Conservation (phyloP, 139 green algal genomes). For the Volvox reticuliferus region DNA sequence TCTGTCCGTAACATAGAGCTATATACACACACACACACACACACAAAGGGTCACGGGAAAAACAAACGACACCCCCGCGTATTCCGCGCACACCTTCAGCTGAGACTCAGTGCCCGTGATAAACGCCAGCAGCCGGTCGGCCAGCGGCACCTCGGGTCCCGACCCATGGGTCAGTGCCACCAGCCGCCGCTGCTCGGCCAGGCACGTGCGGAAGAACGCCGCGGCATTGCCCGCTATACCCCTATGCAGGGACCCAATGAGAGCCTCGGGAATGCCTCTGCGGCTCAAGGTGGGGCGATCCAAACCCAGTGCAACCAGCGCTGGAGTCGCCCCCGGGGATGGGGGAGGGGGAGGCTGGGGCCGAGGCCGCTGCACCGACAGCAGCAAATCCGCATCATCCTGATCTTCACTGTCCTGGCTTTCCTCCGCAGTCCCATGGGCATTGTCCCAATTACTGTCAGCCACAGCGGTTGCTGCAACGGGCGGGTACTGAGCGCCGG, state of each 20-base stretch:
- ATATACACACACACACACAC: not conserved
- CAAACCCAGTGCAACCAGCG: slow-evolving; percentile 8
- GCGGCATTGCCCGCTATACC: slow-evolving; percentile 1
- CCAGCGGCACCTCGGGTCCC: slow-evolving; percentile 32
- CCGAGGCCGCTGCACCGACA: not conserved
- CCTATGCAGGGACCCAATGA: not conserved
- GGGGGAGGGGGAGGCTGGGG: not conserved
- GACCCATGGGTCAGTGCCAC: slow-evolving; percentile 27
- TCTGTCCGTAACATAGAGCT: no score
- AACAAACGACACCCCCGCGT: no score
- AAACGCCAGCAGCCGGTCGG: slow-evolving; percentile 44
- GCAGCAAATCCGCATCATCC: not conserved
- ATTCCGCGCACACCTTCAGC: not conserved
- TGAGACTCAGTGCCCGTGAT: slow-evolving; percentile 27
- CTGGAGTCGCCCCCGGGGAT: not conserved
- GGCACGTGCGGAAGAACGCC: slow-evolving; percentile 27
- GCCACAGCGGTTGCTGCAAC: not conserved
- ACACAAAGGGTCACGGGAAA: not conserved
- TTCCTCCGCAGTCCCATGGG: not conserved
- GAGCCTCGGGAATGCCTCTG: not conserved
- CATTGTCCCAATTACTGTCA: not conserved
- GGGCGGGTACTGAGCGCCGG: not conserved
- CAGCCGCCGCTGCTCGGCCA: slow-evolving; percentile 39
- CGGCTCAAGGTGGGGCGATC: not conserved
- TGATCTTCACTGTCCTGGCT: not conserved